Evolutionary conservation across 2,329 filamentous ascomycete genomes (phyloP), one percentile per base, ranked within the genome.

Genomic region (Aspergillus tanneri): DNA sequence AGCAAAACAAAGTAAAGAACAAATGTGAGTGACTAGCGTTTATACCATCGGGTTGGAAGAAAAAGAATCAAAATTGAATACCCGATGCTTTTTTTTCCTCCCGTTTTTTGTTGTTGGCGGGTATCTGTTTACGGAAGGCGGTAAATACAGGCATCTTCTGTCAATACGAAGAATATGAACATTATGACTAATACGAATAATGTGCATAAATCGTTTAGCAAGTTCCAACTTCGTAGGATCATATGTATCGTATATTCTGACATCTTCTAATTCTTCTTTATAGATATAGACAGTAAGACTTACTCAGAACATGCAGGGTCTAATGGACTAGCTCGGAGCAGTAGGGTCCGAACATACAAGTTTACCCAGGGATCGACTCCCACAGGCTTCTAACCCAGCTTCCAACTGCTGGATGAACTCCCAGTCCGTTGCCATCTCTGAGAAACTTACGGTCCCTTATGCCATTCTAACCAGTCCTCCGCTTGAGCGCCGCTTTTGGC

Each of bases 391-490:
- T 43, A 69, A 47, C 0, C 64, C 63, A 5, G 40, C 48, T 22
- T 63, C 58, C 38, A 68, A 51, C 42, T 47, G 46, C 22, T 58
- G 36, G 24, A 70, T 59, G 28, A 72, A 50, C 12, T 59, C 53
- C 39, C 57, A 55, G 39, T 72, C 67, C 27, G 62, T 43, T 6
- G 73, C 73, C 54, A 85, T 78, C 57, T 85, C 82, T 0, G 70
- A 64, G 63, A 82, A 87, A 54, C 82, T 84, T 4, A 85, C 75
- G 80, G 71, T 2, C 63, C 71, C 2, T 69, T 78, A 63, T 76
- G 78, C 85, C 85, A 89, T 18, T 82, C 74, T 34, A 88, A 58
- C 81, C 82, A 85, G 0, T 61, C 63, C 59, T 82, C 77, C 3
- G 78, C 81, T 52, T 79, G 73, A 0, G 77, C 76, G 0, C 82